Evolutionary conservation across 805 yeast species (phyloP).

Genomic region (Candida sonorensis): DNA sequence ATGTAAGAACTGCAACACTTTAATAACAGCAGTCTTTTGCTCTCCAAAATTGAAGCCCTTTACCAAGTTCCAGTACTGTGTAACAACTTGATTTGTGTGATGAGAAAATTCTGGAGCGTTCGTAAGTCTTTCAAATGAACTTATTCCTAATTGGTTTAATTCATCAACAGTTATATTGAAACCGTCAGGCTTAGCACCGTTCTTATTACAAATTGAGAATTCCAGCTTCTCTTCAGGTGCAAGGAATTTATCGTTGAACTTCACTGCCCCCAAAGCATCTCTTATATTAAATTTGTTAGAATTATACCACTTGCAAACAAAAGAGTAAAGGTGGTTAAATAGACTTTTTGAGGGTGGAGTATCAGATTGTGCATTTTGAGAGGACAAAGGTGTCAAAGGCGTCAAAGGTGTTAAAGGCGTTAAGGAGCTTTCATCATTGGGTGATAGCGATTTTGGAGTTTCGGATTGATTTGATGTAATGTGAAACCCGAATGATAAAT

Average conservation of each 20-base stretch:
- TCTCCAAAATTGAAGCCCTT: slow-evolving; percentile 15
- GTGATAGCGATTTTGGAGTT: background rate
- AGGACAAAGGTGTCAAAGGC: too few species aligned
- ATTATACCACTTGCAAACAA: slow-evolving; percentile 14
- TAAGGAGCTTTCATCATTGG: too few species aligned
- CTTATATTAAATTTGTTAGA: slow-evolving; percentile 9
- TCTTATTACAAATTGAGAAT: too few species aligned
- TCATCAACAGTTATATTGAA: slow-evolving; percentile 11
- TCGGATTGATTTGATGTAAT: background rate
- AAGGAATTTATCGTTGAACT: slow-evolving; percentile 5
- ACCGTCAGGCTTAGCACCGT: slow-evolving; percentile 2
- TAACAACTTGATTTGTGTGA: slow-evolving; percentile 19
- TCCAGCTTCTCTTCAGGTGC: slow-evolving; percentile 2
- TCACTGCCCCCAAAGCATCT: slow-evolving; percentile 2
- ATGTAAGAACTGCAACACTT: slow-evolving; percentile 25
- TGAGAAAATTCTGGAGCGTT: slow-evolving; percentile 27
- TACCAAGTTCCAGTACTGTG: slow-evolving; percentile 19
- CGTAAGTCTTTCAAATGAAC: slow-evolving; percentile 22
- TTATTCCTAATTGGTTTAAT: slow-evolving; percentile 18
- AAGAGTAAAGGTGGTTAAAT: slow-evolving; percentile 8
- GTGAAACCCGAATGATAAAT: slow-evolving; percentile 13
- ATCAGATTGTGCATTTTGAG: slow-evolving; percentile 2
- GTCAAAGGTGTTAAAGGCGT: too few species aligned
- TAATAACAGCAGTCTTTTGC: slow-evolving; percentile 4
- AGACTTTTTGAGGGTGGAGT: too few species aligned